Conservation (phyloP, 306 rosid species). For the Cicer chorassanicum region DNA sequence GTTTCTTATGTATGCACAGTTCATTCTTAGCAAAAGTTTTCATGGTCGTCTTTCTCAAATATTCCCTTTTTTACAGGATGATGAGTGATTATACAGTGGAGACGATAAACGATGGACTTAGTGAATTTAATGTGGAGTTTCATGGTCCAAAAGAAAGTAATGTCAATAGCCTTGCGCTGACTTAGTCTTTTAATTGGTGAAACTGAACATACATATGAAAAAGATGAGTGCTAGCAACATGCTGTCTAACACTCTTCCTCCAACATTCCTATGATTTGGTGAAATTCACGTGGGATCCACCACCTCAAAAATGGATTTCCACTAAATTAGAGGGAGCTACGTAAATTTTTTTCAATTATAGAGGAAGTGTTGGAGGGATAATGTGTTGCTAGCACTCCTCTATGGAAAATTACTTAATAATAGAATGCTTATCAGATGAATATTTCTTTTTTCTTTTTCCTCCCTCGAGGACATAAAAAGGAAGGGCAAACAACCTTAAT, state of each 20-base stretch:
- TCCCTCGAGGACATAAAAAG: slow-evolving; percentile 5
- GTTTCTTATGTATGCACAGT: slow-evolving; percentile 10
- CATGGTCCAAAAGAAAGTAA: slow-evolving; percentile 99
- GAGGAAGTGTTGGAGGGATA: not conserved
- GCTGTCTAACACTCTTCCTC: not conserved
- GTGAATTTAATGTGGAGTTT: slow-evolving; percentile 92
- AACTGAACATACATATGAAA: slow-evolving; percentile 7
- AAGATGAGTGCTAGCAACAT: not conserved
- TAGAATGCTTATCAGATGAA: slow-evolving; percentile 19
- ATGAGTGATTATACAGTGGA: slow-evolving; percentile 99
- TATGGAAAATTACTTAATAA: slow-evolving; percentile 17
- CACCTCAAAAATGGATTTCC: not conserved
- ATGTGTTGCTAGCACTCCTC: not conserved
- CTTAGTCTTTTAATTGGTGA: slow-evolving; percentile 31
- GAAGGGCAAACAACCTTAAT: not conserved
- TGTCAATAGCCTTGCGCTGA: slow-evolving; percentile 40
- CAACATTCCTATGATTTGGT: not conserved
- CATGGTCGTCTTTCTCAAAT: slow-evolving; percentile 34
- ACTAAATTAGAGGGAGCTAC: not conserved
- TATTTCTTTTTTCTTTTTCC: not conserved
- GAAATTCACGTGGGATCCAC: not conserved
- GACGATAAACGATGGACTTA: slow-evolving; percentile 94
- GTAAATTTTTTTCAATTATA: not conserved
- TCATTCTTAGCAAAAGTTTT: slow-evolving; percentile 6
- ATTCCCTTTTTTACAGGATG: slow-evolving; percentile 71